Base-by-base conservation (phyloP, 768 basidiomycete genomes). In the Hirschioporus abietinus region DNA sequence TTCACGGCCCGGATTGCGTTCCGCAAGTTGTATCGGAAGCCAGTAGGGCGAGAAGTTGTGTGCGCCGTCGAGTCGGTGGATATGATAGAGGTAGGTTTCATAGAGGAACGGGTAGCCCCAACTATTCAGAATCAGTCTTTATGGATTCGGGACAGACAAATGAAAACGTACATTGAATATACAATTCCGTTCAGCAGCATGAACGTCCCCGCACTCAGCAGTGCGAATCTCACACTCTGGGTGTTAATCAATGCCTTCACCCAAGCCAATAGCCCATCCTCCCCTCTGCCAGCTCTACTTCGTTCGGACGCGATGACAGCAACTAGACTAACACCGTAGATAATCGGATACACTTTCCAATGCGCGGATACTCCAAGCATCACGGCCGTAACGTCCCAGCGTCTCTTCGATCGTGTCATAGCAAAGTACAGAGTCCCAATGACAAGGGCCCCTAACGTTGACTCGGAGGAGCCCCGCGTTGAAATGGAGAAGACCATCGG, bases 1-100 rank as follows among this genome's bases (percentile, higher is more conserved):
- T 24, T 78, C 67, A 7, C 65, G 65, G 35, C 67, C 58, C 52
- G 34, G 68, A 63, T 8, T 70, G n/a, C 15, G 73, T 60, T 15
- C 71, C 35, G 88, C 89, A 65, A 99, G 86, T 76, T 99, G 98
- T 52, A 91, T 94, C 35, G 91, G 87, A 75, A 99, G 98, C 78
- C 97, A 99, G 79, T 98, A 97, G 0, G 95, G 93, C 7, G 96
- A 95, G 78, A 99, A 99, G 76, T 99, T 99, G 77, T 99, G 97
- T 65, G 96, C 90, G 72, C 99, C 96, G 77, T 99, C 97, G 23
- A 93, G 87, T 23, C 97, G 87, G 69, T 89, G 86, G 10, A 93
- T 78, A 71, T 99, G 97, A 75, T 99, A 99, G 17, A 99, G 81
- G 76, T 95, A 99, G 0, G 97, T 89, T 74, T 99, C 92, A 65